These are phyloP conservation scores for Leccinum fallax DNA, from an alignment of 1,284 basidiomycete genomes.

Conservation along the genomic window DNA sequence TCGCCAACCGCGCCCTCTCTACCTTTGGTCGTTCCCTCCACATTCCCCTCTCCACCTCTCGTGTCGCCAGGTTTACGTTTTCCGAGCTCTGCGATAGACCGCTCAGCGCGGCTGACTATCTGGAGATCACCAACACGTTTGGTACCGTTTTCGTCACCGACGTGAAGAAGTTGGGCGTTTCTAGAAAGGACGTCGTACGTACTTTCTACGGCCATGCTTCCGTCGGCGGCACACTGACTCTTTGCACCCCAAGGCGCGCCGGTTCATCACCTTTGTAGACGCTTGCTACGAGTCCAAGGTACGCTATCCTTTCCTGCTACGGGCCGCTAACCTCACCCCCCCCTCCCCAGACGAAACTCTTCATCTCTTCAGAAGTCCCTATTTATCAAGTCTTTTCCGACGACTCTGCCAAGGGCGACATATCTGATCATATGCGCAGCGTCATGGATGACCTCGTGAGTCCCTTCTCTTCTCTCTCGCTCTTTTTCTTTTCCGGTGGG, in stretches of 20 bases:
- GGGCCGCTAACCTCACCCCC: not conserved
- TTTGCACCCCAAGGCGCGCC: constrained; percentile 60
- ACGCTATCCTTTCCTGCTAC: constrained; percentile 11
- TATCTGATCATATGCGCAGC: constrained; percentile 82
- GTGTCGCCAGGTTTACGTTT: constrained; percentile 88
- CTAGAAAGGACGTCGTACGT: constrained; percentile 82
- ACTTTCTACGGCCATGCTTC: not conserved
- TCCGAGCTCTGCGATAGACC: constrained; percentile 88
- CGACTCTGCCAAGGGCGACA: constrained; percentile 47
- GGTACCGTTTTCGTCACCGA: constrained; percentile 87
- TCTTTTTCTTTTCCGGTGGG: not conserved
- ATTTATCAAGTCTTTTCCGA: constrained; percentile 88
- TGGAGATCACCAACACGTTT: constrained; percentile 91
- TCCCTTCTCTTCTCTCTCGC: not conserved
- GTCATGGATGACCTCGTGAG: constrained; percentile 88
- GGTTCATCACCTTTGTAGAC: constrained; percentile 98
- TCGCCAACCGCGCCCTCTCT: constrained; percentile 65
- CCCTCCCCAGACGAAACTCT: constrained; percentile 73
- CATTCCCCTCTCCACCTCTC: constrained; percentile 79
- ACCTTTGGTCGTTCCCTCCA: constrained; percentile 88
- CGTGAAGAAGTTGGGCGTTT: constrained; percentile 87
- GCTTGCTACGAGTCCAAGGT: constrained; percentile 92
- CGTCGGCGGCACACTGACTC: not conserved
- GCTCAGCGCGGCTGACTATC: constrained; percentile 92
- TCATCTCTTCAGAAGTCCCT: constrained; percentile 88